phyloP scores from a whole-genome alignment of 768 basidiomycete species.

The Suillus subaureus region DNA sequence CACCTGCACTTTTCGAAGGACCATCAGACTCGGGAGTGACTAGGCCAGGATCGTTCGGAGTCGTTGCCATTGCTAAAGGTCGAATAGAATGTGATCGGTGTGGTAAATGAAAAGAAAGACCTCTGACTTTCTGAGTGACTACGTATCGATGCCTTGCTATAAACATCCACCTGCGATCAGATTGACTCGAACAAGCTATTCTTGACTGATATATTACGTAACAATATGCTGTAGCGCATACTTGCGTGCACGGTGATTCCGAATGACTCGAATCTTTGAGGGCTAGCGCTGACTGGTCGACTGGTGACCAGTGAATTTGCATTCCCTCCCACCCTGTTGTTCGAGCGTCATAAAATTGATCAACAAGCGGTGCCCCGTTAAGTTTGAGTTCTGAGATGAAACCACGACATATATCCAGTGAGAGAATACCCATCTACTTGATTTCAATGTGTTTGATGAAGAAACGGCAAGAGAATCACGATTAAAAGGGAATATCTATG shows the following conservation, averaged over 20 bases:
- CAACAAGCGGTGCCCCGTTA: not conserved
- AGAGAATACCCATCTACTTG: not conserved
- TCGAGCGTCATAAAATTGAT: not conserved
- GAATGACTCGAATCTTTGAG: not conserved
- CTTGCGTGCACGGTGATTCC: not conserved
- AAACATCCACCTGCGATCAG: constrained; percentile 23
- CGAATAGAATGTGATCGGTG: not conserved
- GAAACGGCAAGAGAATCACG: not conserved
- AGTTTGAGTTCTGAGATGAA: not conserved
- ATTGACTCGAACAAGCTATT: constrained; percentile 12
- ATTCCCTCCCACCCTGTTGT: not conserved
- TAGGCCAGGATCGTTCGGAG: constrained; percentile 7
- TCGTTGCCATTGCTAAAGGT: constrained; percentile 5
- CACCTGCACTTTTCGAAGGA: constrained; percentile 45
- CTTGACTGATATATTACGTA: constrained; percentile 9
- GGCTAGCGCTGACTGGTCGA: not conserved
- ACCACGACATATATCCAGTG: not conserved
- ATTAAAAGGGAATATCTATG: constrained; percentile 7
- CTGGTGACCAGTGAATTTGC: not conserved
- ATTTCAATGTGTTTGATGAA: not conserved
- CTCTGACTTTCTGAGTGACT: constrained; percentile 5
- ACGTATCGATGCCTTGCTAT: constrained; percentile 24
- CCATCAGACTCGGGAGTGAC: constrained; percentile 8
- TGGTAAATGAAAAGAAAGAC: constrained; percentile 3
- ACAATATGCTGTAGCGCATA: not conserved